Conservation (phyloP, 2,329 filamentous ascomycete genomes). For the Fusarium tupiense region DNA sequence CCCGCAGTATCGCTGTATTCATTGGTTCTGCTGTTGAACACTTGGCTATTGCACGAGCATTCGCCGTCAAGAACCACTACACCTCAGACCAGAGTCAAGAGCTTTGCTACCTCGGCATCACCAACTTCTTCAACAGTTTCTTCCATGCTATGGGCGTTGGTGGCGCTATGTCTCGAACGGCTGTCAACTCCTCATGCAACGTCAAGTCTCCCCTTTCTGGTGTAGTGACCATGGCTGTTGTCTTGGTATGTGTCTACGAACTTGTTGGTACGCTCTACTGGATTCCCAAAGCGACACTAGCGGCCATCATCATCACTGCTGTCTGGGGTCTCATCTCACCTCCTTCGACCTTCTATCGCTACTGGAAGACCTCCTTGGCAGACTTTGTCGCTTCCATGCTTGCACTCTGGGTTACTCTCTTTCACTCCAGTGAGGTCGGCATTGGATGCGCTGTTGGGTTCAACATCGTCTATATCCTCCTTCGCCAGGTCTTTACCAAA, state of each 20-base stretch:
- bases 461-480: slow-evolving; percentile 69
- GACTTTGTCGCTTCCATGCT: slow-evolving; percentile 73
- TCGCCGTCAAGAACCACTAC: slow-evolving; percentile 70
- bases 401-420: slow-evolving; percentile 71
- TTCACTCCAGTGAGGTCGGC: slow-evolving; percentile 68
- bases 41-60: slow-evolving; percentile 71
- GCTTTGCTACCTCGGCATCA: slow-evolving; percentile 69
- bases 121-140: slow-evolving; percentile 72
- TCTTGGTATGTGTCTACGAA: slow-evolving; percentile 70
- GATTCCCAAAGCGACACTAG: slow-evolving; percentile 73
- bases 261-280: slow-evolving; percentile 70
- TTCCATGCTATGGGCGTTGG: slow-evolving; percentile 72
- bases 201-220: slow-evolving; percentile 71
- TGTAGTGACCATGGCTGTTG: slow-evolving; percentile 67
- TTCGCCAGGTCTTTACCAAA: slow-evolving; percentile 66
- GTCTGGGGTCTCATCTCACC: slow-evolving; percentile 70
- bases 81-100: slow-evolving; percentile 72
- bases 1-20: slow-evolving; percentile 67
- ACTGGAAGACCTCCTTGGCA: slow-evolving; percentile 71
- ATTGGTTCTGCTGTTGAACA: slow-evolving; percentile 71
- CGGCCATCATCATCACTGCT: slow-evolving; percentile 73
- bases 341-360: slow-evolving; percentile 67
- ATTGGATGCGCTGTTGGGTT: slow-evolving; percentile 69
- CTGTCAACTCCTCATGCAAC: slow-evolving; percentile 72
- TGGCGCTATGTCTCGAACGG: slow-evolving; percentile 73